Evolutionary conservation across 805 yeast species (phyloP), one percentile per base, ranked within the genome.

Genomic region (Brettanomyces anomalus): DNA sequence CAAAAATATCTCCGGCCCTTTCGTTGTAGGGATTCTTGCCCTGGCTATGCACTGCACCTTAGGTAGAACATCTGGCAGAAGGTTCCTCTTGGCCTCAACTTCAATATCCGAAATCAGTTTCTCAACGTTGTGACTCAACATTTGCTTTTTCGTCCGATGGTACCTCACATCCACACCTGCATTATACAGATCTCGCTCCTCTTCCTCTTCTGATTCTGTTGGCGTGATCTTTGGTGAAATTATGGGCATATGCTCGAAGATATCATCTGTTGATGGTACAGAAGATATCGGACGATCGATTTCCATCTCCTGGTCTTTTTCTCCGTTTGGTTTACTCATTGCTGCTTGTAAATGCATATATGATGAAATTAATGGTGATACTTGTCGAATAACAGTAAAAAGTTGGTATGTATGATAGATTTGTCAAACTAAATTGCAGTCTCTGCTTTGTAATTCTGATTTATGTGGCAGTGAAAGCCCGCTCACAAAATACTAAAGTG

Each of bases 21-120:
- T 79, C 1, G 95, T 88, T 3, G 99, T 93, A 40, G 98, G 98
- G 43, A 93, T 90, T 46, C 99, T 71, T 2, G 98, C 98, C 42
- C 98, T 71, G 4, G 96, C 96, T 41, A 87, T 75, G 61, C 98
- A 93, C 54, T 75, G 74, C 11, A 93, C 97, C 20, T 60, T 52
- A 1, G 97, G 97, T 47, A 90, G 66, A 16, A 45, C 54, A 37
- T 68, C 74, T 5, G 80, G 81, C 13, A 78, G 61, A 26, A 66
- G 68, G 33, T 56, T 47, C 52, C 72, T 57, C 40, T 64, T 65
- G 11, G 51, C 43, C 14, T 54, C 49, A 13, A 51, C 44, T 15
- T 54, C 49, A 5, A 45, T 47, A 21, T 49, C 39, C 11, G 46
- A 42, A 5, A 47, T 33, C 24, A 40, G 28, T 5, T 17, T 32